Percentiles rank a stretch among this genome's conserved stretches.
Evolutionary conservation across 805 yeast species (phyloP).

Genomic region (Saturnispora diversa): DNA sequence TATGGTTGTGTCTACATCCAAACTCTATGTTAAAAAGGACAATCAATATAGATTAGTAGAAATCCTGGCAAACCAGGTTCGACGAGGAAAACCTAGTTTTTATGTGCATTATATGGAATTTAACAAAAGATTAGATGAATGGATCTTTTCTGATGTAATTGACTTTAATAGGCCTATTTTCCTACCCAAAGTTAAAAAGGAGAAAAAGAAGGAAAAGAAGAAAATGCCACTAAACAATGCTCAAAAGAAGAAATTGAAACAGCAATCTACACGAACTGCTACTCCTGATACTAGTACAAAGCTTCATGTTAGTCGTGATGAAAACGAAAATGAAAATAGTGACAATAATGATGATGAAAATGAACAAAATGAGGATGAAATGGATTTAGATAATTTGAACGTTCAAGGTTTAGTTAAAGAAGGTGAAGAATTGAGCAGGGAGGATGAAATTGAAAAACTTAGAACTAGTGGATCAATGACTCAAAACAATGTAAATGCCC

Average conservation of each 20-base stretch:
- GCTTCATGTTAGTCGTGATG: constrained; percentile 4
- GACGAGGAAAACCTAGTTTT: constrained; percentile 70
- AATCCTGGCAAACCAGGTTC: constrained; percentile 63
- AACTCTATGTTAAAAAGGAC: constrained; percentile 75
- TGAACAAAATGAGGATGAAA: constrained; percentile 43
- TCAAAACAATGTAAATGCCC: constrained; percentile 71
- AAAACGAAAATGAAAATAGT: neutral
- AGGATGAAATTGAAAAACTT: constrained; percentile 85
- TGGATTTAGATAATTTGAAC: constrained; percentile 77
- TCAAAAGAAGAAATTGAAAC: constrained; percentile 12
- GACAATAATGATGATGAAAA: constrained; percentile 3
- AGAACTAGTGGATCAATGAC: constrained; percentile 98
- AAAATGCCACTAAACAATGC: constrained; percentile 20
- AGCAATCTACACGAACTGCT: neutral
- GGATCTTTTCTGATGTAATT: constrained; percentile 71
- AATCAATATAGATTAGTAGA: constrained; percentile 78
- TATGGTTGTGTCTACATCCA: constrained; percentile 68
- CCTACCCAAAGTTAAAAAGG: constrained; percentile 54
- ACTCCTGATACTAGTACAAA: constrained; percentile 16
- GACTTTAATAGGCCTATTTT: constrained; percentile 63
- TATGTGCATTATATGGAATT: constrained; percentile 93
- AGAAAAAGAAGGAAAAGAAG: constrained; percentile 34
- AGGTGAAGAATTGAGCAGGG: constrained; percentile 70
- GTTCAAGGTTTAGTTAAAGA: constrained; percentile 68
- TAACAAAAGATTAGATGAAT: constrained; percentile 94